These are phyloP conservation scores for Astrothelium subdiscretum DNA, from an alignment of 495 filamentous ascomycete genomes.

Conservation along the genomic window DNA sequence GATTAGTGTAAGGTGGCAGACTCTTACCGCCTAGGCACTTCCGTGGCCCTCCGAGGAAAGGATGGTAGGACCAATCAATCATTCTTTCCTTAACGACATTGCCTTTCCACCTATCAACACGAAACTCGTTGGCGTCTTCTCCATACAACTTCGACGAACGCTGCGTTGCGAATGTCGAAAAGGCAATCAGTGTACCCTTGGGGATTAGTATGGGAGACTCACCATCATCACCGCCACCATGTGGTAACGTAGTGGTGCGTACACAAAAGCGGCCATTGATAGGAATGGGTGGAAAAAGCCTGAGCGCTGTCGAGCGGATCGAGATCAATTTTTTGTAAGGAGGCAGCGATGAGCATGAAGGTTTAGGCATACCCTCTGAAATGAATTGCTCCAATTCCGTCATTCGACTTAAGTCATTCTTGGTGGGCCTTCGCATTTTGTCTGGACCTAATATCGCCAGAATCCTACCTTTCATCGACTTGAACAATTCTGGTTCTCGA, in stretches of 20 bases:
- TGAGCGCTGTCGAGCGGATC: not conserved
- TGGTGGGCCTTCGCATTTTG: not conserved
- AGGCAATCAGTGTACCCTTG: conserved; percentile 17
- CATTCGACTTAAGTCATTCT: not conserved
- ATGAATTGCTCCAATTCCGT: not conserved
- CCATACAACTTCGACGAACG: conserved; percentile 24
- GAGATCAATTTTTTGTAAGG: not conserved
- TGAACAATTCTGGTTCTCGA: not conserved
- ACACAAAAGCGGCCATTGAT: conserved; percentile 20
- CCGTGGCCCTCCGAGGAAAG: not conserved
- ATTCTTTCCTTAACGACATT: not conserved
- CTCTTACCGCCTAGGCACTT: not conserved
- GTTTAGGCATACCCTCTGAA: not conserved
- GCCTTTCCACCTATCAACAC: conserved; percentile 25
- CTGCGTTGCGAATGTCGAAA: conserved; percentile 23
- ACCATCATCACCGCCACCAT: conserved; percentile 24
- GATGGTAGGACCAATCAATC: not conserved
- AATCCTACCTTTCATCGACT: not conserved
- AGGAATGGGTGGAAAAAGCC: conserved; percentile 24
- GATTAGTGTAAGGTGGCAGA: no score
- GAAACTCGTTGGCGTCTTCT: conserved; percentile 24
- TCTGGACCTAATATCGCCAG: not conserved
- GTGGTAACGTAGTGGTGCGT: conserved; percentile 25
- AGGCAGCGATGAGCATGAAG: not conserved
- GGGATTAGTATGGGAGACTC: conserved; percentile 20